A percentile compares a stretch with the other conserved stretches of the same genome.
phyloP scores from a whole-genome alignment of 805 yeast species.

The Candida nonsorbophila region DNA sequence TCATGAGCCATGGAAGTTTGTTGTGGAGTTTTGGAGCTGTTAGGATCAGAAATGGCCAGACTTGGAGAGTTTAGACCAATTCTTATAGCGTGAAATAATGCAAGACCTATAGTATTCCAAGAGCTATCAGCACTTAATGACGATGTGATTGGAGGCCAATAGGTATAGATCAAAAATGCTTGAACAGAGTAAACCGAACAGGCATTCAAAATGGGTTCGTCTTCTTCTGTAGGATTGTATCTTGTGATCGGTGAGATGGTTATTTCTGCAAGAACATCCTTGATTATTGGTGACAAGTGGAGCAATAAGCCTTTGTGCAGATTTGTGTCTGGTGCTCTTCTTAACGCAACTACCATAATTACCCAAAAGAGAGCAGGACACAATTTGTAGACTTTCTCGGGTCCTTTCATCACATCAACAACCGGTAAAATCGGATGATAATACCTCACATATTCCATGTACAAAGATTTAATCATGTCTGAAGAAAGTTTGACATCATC shows the following conservation, averaged over 20 bases:
- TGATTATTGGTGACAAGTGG: constrained; percentile 62
- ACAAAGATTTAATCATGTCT: constrained; percentile 57
- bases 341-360: constrained; percentile 74
- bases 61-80: constrained; percentile 78
- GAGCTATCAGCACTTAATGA: constrained; percentile 93
- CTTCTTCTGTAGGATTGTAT: constrained; percentile 71
- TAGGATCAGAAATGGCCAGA: constrained; percentile 38
- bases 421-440: constrained; percentile 88
- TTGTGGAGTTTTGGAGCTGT: constrained; percentile 36
- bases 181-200: constrained; percentile 93
- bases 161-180: constrained; percentile 80
- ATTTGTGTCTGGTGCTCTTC: constrained; percentile 46
- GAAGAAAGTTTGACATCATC: constrained; percentile 64
- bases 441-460: constrained; percentile 60
- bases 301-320: constrained; percentile 46
- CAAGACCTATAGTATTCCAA: constrained; percentile 93
- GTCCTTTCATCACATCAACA: constrained; percentile 76
- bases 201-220: constrained; percentile 79
- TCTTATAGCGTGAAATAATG: constrained; percentile 86
- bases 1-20: constrained; percentile 53
- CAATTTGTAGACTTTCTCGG: constrained; percentile 69
- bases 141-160: constrained; percentile 96
- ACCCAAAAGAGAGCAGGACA: constrained; percentile 96
- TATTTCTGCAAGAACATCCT: constrained; percentile 76
- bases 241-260: constrained; percentile 88